Evolutionary conservation across 2,329 filamentous ascomycete genomes (phyloP).

Genomic region (Penicillium psychrosexuale): DNA sequence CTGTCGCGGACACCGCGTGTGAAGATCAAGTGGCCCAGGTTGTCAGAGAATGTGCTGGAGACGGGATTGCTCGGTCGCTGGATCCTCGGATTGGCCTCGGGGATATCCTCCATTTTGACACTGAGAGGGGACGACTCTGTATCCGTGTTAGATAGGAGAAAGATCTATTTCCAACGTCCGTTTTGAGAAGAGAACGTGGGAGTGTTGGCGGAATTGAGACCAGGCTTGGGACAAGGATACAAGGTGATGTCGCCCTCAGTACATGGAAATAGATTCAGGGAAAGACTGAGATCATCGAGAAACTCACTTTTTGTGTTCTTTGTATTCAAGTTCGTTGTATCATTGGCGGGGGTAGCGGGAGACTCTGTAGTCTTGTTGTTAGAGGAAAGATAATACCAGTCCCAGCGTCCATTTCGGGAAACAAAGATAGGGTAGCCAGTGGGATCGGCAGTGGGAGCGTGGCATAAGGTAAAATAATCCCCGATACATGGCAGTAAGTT

Average conservation of each 20-base stretch:
- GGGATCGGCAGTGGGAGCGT: neutral
- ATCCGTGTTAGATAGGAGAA: neutral
- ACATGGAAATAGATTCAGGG: neutral
- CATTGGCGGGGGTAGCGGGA: neutral
- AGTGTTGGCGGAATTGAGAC: neutral
- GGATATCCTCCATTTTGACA: neutral
- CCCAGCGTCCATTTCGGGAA: neutral
- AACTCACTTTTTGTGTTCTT: neutral
- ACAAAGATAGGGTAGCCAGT: neutral
- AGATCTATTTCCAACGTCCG: neutral
- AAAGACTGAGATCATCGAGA: neutral
- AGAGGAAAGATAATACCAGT: slow-evolving; percentile 4
- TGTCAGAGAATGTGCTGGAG: neutral
- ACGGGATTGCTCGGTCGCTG: neutral
- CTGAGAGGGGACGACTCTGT: neutral
- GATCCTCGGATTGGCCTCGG: neutral
- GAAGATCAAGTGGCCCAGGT: neutral
- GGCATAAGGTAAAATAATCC: neutral
- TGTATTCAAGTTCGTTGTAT: neutral
- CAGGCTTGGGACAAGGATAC: neutral
- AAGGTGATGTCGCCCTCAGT: neutral
- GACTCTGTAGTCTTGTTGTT: neutral
- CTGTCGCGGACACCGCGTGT: neutral
- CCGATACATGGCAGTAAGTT: neutral
- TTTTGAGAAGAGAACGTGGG: neutral